Evolutionary conservation across 2,329 filamentous ascomycete genomes (phyloP).

Genomic region (Exophiala phaeomuriformis): DNA sequence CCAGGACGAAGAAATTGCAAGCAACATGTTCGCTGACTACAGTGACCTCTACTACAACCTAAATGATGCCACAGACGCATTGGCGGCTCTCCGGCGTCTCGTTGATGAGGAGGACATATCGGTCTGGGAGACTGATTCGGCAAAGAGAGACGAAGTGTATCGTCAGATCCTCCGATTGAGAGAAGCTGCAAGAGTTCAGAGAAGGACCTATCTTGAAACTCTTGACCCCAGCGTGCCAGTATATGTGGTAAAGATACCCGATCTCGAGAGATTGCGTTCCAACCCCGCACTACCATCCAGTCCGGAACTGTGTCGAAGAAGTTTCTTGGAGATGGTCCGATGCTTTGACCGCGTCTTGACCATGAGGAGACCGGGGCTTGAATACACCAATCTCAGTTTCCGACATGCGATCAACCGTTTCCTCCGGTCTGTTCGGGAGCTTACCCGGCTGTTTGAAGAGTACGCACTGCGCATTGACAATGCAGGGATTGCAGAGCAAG

Average conservation of each 20-base stretch:
- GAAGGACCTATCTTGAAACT: neutral
- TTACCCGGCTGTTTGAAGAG: slow-evolving; percentile 8
- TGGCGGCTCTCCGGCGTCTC: neutral
- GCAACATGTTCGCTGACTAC: neutral
- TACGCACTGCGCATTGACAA: neutral
- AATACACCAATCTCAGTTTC: slow-evolving; percentile 3
- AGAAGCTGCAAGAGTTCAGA: neutral
- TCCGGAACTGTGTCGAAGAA: slow-evolving; percentile 1
- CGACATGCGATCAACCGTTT: slow-evolving; percentile 8
- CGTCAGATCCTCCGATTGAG: neutral
- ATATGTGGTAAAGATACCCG: neutral
- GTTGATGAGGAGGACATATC: neutral
- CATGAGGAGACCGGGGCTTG: slow-evolving; percentile 2
- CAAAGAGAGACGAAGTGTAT: neutral
- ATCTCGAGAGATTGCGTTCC: neutral
- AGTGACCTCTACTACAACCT: neutral
- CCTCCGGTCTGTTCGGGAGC: slow-evolving; percentile 8
- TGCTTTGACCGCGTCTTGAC: neutral
- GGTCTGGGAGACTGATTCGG: neutral
- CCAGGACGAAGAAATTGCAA: neutral
- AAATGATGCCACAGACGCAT: neutral
- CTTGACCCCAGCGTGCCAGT: neutral
- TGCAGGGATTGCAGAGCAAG: neutral
- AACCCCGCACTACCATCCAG: neutral
- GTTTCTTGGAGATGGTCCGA: neutral